These are phyloP conservation scores for Kodamaea arcana DNA, from an alignment of 1,139 yeast species.

Conservation along the genomic window DNA sequence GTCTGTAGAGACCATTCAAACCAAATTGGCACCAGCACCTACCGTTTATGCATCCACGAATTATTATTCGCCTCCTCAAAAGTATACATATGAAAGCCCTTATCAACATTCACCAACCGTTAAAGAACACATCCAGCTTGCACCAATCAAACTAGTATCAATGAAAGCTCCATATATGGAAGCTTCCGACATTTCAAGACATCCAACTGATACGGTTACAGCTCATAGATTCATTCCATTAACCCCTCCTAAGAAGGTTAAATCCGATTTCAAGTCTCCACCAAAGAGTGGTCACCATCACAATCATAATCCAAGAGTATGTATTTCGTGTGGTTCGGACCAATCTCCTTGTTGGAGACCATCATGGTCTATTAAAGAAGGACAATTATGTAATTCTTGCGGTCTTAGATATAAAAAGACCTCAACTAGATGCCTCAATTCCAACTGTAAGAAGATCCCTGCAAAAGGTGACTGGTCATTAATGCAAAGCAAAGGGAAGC, in stretches of 20 bases:
- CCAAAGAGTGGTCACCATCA: slow-evolving; percentile 23
- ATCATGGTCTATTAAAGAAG: slow-evolving; percentile 83
- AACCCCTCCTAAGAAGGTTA: slow-evolving; percentile 36
- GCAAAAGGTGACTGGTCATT: slow-evolving; percentile 94
- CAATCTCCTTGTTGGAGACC: slow-evolving; percentile 99
- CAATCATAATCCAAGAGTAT: slow-evolving; percentile 46
- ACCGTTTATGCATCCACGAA: not conserved
- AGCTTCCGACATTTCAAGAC: not conserved
- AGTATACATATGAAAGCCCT: not conserved
- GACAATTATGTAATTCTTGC: slow-evolving; percentile 94
- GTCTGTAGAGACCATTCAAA: not conserved
- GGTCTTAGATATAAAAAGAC: slow-evolving; percentile 94
- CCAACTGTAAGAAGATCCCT: slow-evolving; percentile 79
- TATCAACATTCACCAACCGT: not conserved
- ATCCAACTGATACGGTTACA: slow-evolving; percentile 6
- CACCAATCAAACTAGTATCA: not conserved
- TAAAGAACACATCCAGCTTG: not conserved
- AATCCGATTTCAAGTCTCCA: slow-evolving; percentile 36
- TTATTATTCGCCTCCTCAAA: not conserved
- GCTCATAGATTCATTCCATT: slow-evolving; percentile 38
- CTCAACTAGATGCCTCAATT: slow-evolving; percentile 79
- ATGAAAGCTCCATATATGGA: not conserved
- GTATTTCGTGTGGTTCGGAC: slow-evolving; percentile 87
- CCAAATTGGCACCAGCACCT: slow-evolving; percentile 1
- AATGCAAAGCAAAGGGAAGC: slow-evolving; percentile 69